Evolutionary conservation across 495 filamentous ascomycete species (phyloP), one percentile per base, ranked within the genome.

Genomic region (Talaromyces proteolyticus): DNA sequence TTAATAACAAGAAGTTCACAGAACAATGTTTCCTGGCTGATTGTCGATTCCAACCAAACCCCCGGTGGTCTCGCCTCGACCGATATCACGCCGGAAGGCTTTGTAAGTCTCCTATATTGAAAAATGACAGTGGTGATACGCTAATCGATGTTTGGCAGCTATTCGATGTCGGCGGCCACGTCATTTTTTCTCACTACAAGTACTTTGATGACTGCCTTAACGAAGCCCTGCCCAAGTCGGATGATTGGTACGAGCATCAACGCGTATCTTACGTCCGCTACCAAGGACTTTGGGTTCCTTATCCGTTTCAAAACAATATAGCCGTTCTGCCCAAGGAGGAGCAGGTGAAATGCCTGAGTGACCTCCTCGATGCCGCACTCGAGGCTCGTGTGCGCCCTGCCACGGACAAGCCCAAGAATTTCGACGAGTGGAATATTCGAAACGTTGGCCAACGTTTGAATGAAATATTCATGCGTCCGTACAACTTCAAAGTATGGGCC

Each of bases 151-250:
- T 6, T 48, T 36, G 53, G 44, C 58, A 96, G 91, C 85, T 98
- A 57, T 98, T 95, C 78, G 93, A 98, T 77, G 93, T 98, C 59
- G 93, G 93, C 65, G 93, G 93, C 58, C 93, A 98, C 72, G 93
- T 98, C 73, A 97, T 98, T 70, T 98, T 98, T 81, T 98, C 93
- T 53, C 93, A 98, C 80, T 98, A 97, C 83, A 96, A 95, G 73
- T 98, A 98, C 83, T 98, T 98, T 68, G 93, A 98, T 73, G 93
- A 98, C 75, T 95, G 89, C 75, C 87, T 98, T 66, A 75, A 96
- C 64, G 91, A 98, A 75, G 93, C 93, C 46, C 82, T 98, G 41
- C 93, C 93, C 55, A 88, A 90, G 68, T 80, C 87, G 47, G 82
- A 87, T 44, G 93, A 98, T 75, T 98, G 93, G 93, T 96, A 88